A percentile compares a stretch with the other conserved stretches of the same genome.
phyloP scores from a whole-genome alignment of 352 stramenopile species.

The Pythium monospermum region DNA sequence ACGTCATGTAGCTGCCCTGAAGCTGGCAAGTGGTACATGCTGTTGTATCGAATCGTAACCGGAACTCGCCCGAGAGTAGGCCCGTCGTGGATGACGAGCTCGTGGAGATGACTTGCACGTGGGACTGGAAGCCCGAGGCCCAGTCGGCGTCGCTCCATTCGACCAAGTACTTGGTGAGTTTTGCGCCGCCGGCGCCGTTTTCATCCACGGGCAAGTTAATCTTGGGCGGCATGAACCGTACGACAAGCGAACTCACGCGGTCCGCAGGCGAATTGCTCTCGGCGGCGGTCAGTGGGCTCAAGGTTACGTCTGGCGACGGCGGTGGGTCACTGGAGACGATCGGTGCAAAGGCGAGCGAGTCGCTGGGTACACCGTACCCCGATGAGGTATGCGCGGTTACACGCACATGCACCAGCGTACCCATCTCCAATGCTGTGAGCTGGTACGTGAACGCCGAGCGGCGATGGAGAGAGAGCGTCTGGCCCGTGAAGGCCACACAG shows the following conservation, averaged over 20 bases:
- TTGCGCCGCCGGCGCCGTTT: constrained; percentile 81
- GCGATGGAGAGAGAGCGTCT: constrained; percentile 40
- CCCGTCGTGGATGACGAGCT: constrained; percentile 25
- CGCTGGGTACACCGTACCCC: constrained; percentile 78
- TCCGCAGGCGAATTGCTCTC: constrained; percentile 37
- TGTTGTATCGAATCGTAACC: constrained; percentile 83
- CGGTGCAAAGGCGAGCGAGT: constrained; percentile 68
- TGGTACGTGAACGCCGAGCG: constrained; percentile 64
- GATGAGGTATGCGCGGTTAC: constrained; percentile 90
- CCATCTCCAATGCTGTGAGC: constrained; percentile 85
- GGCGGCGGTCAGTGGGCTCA: constrained; percentile 32
- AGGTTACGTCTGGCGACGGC: constrained; percentile 55
- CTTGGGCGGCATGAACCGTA: constrained; percentile 72
- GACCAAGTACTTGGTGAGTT: constrained; percentile 88
- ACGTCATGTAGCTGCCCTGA: constrained; percentile 49
- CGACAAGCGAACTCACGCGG: constrained; percentile 79
- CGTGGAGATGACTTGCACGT: constrained; percentile 69
- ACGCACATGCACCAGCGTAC: constrained; percentile 83
- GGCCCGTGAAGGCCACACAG: constrained; percentile 39
- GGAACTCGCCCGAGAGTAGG: constrained; percentile 60
- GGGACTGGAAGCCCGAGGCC: constrained; percentile 32
- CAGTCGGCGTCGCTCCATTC: constrained; percentile 91
- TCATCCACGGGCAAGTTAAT: constrained; percentile 45
- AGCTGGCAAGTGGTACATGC: constrained; percentile 73
- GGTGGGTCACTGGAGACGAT: constrained; percentile 88